Percentiles rank a stretch among this genome's conserved stretches.
Conservation (phyloP, 306 rosid genomes). For the Acacia crassicarpa region DNA sequence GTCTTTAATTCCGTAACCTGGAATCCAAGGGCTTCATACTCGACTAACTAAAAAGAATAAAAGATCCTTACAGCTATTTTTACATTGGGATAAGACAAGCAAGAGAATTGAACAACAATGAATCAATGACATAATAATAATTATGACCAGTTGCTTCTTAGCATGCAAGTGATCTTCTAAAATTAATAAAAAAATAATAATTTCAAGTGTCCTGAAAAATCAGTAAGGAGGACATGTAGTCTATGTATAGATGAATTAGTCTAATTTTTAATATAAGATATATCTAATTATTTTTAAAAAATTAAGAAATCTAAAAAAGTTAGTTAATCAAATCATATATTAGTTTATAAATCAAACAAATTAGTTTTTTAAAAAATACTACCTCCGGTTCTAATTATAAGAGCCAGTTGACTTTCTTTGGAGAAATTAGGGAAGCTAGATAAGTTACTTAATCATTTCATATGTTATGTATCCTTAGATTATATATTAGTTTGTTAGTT, state of each 20-base stretch:
- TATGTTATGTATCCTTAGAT: no score
- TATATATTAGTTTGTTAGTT: no score
- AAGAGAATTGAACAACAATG: not conserved
- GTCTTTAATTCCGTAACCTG: not conserved
- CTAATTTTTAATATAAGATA: accelerated
- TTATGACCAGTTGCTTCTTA: not conserved
- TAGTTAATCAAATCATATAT: no score
- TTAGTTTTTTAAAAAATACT: no score
- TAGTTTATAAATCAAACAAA: no score
- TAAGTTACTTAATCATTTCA: no score
- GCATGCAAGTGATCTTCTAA: not conserved
- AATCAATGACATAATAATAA: not conserved
- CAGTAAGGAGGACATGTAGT: not conserved
- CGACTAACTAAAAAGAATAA: slow-evolving; percentile 4
- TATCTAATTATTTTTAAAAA: no score
- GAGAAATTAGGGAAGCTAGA: no score
- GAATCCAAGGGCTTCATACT: not conserved
- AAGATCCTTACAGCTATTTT: not conserved
- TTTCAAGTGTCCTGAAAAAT: not conserved
- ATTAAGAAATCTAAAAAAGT: no score
- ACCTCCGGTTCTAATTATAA: no score
- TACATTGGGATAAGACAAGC: not conserved
- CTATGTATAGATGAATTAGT: no score
- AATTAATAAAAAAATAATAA: not conserved
- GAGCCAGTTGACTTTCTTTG: no score